Conservation (phyloP, 2,329 filamentous ascomycete genomes). For the Ramichloridium luteum region DNA sequence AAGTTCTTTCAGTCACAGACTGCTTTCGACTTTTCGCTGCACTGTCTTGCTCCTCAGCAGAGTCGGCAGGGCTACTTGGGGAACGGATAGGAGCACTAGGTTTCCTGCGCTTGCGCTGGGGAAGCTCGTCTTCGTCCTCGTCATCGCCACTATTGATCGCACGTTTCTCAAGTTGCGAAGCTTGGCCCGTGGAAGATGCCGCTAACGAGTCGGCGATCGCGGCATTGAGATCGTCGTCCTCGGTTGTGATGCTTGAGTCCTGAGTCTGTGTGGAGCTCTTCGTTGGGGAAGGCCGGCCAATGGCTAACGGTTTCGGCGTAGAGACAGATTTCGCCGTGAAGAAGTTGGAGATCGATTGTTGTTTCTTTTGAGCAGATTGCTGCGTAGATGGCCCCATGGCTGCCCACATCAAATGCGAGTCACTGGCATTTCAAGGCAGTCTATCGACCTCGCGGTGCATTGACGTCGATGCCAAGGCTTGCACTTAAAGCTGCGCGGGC, state of each 20-base stretch:
- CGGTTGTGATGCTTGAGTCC: slow-evolving; percentile 2
- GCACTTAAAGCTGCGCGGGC: too few relatives aligned
- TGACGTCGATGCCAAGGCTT: too few relatives aligned
- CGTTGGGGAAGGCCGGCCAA: slow-evolving; percentile 5
- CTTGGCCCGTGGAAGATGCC: slow-evolving; percentile 1
- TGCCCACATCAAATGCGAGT: too few relatives aligned
- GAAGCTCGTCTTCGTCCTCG: slow-evolving; percentile 6
- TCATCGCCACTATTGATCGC: slow-evolving; percentile 10
- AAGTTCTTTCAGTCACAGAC: slow-evolving; percentile 37
- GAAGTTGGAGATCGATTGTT: slow-evolving; percentile 59
- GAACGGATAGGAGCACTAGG: too few relatives aligned
- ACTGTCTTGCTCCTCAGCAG: slow-evolving; percentile 17
- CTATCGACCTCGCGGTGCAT: too few relatives aligned
- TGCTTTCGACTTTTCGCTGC: slow-evolving; percentile 18
- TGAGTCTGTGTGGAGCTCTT: slow-evolving; percentile 6
- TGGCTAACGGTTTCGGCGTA: slow-evolving; percentile 14
- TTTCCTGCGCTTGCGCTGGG: slow-evolving; percentile 12
- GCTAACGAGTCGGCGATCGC: slow-evolving; percentile 23
- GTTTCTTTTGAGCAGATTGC: slow-evolving; percentile 60
- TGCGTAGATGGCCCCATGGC: too few relatives aligned
- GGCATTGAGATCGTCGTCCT: slow-evolving; percentile 15
- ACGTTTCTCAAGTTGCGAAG: slow-evolving; percentile 12
- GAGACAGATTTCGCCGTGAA: slow-evolving; percentile 20
- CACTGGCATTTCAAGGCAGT: too few relatives aligned
- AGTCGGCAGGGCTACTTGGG: slow-evolving; percentile 9